Percentiles rank a stretch among this genome's conserved stretches.
Evolutionary conservation across 1,284 basidiomycete genomes (phyloP).

Genomic region (Anthracocystis walkeri): DNA sequence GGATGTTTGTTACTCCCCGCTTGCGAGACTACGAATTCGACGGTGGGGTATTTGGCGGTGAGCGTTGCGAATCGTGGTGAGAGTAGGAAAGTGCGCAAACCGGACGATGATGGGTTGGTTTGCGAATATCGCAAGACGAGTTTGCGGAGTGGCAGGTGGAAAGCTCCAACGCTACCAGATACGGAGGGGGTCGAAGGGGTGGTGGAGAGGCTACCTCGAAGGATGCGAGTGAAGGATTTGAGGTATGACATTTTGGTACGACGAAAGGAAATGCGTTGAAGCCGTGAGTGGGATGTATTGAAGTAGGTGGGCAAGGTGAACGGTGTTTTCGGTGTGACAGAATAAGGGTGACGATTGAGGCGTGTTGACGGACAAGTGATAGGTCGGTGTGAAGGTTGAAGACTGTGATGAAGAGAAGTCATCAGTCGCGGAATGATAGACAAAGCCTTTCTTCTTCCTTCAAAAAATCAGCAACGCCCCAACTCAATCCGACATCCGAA

Average conservation of each 20-base stretch:
- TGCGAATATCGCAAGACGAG: constrained; percentile 43
- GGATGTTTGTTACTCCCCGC: constrained; percentile 23
- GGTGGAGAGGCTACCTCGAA: constrained; percentile 32
- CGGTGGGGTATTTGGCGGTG: constrained; percentile 16
- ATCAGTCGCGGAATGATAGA: no score
- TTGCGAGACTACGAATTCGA: constrained; percentile 39
- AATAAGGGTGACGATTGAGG: no score
- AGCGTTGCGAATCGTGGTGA: constrained; percentile 8
- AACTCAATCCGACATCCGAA: no score
- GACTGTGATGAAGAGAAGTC: no score
- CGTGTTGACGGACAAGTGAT: no score
- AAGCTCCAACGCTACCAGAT: background rate
- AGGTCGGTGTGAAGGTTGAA: no score
- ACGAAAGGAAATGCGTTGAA: no score
- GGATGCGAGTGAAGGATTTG: constrained; percentile 34
- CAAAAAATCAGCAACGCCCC: no score
- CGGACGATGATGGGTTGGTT: constrained; percentile 21
- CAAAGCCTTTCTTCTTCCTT: no score
- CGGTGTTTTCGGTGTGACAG: no score
- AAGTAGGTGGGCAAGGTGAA: no score
- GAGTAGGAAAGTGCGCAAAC: constrained; percentile 20
- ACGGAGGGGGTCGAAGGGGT: background rate
- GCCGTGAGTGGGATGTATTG: no score
- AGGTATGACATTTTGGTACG: constrained; percentile 53
- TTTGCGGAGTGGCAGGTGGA: constrained; percentile 40